These are phyloP conservation scores for Penicillium psychrosexuale DNA, from an alignment of 2,329 filamentous ascomycete genomes.

Conservation along the genomic window DNA sequence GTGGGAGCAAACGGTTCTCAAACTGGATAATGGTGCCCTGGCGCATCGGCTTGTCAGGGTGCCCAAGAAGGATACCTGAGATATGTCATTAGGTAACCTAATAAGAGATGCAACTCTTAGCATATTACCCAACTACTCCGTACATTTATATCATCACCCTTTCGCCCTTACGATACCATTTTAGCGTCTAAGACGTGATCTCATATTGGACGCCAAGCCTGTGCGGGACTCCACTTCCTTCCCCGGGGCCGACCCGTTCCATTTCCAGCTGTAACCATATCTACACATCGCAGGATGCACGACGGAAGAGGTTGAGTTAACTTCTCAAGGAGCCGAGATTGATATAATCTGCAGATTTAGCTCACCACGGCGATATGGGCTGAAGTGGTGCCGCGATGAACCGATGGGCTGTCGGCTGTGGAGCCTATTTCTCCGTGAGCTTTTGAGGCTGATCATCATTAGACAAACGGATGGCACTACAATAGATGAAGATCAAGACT, in stretches of 20 bases:
- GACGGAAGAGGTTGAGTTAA: no score
- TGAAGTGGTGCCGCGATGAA: conserved; percentile 8
- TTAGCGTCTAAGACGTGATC: conserved; percentile 1
- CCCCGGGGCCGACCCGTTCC: neutral
- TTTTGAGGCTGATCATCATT: conserved; percentile 11
- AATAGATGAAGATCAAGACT: no score
- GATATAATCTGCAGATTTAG: neutral
- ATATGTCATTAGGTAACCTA: neutral
- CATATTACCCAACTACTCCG: neutral
- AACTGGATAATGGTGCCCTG: conserved; percentile 49
- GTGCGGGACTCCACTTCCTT: neutral
- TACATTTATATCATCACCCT: neutral
- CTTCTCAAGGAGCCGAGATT: rapidly evolving
- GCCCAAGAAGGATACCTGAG: conserved; percentile 32
- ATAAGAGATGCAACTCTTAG: neutral
- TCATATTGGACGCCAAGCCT: neutral
- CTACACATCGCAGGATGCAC: neutral
- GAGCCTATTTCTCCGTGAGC: conserved; percentile 8
- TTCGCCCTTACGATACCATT: neutral
- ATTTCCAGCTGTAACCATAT: neutral
- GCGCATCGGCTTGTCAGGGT: conserved; percentile 56
- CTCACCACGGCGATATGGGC: neutral
- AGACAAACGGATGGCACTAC: neutral
- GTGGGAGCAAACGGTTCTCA: conserved; percentile 55
- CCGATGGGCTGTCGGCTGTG: conserved; percentile 9